Percentiles rank a stretch among this genome's conserved stretches.
Evolutionary conservation across 1,139 yeast genomes (phyloP).

Genomic region (Petasospora fabianii): DNA sequence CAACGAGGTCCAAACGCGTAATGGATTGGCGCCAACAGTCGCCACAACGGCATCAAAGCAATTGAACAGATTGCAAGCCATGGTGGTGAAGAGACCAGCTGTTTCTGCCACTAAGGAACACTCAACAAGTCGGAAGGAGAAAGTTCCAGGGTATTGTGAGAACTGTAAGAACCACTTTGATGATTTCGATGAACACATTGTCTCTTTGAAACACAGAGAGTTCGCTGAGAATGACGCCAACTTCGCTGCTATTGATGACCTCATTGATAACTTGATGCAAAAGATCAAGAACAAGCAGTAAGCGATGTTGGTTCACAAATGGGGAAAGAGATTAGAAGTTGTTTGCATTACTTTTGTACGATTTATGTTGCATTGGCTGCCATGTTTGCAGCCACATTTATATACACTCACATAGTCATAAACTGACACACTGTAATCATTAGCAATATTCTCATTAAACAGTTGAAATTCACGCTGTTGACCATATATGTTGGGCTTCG

Average conservation of each 20-base stretch:
- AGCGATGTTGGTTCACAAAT: too few species aligned
- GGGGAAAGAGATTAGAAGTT: too few species aligned
- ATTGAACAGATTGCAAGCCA: slow-evolving; percentile 54
- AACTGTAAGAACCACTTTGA: slow-evolving; percentile 88
- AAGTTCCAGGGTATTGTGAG: slow-evolving; percentile 75
- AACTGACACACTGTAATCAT: too few species aligned
- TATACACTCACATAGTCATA: too few species aligned
- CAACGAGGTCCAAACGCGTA: slow-evolving; percentile 37
- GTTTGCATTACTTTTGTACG: too few species aligned
- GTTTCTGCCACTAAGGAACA: slow-evolving; percentile 20
- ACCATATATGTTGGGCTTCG: too few species aligned
- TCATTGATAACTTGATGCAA: slow-evolving; percentile 46
- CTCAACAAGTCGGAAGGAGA: slow-evolving; percentile 18
- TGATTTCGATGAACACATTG: slow-evolving; percentile 72
- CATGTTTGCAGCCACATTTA: too few species aligned
- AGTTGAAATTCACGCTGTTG: too few species aligned
- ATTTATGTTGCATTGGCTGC: too few species aligned
- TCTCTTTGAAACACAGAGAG: slow-evolving; percentile 66
- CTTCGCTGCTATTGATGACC: slow-evolving; percentile 71
- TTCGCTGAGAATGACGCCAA: slow-evolving; percentile 74
- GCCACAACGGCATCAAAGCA: slow-evolving; percentile 70
- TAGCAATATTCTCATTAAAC: too few species aligned
- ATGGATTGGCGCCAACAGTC: slow-evolving; percentile 66
- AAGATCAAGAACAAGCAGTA: slow-evolving; percentile 21
- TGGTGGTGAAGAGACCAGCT: slow-evolving; percentile 30